Evolutionary conservation across 495 filamentous ascomycete genomes (phyloP).

Genomic region (Podospora sp.): DNA sequence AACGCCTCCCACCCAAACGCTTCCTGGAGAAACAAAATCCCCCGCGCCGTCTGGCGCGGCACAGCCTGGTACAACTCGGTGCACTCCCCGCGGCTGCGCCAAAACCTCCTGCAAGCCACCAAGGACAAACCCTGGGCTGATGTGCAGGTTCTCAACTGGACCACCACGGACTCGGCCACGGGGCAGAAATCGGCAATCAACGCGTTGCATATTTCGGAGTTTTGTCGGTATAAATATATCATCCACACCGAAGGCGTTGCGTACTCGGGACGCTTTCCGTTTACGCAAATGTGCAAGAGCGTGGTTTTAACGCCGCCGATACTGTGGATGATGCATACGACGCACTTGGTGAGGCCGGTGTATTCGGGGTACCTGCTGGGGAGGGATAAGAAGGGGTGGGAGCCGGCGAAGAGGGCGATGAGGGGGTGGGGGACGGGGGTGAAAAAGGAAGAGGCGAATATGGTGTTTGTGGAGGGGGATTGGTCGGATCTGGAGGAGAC

Average conservation of each 20-base stretch:
- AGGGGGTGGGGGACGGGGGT: conserved; percentile 43
- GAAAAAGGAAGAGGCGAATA: conserved; percentile 47
- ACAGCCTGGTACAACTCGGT: conserved; percentile 54
- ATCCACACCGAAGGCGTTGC: conserved; percentile 64
- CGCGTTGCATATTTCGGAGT: conserved; percentile 34
- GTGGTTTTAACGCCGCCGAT: conserved; percentile 54
- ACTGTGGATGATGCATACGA: conserved; percentile 53
- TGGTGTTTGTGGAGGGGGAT: conserved; percentile 55
- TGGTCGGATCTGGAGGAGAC: conserved; percentile 54
- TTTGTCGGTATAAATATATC: conserved; percentile 54
- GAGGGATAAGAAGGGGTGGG: conserved; percentile 22
- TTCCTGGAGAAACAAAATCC: conserved; percentile 56
- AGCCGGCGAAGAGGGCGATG: conserved; percentile 25
- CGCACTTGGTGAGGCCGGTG: conserved; percentile 48
- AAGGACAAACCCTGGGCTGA: conserved; percentile 52
- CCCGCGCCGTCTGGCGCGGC: conserved; percentile 72
- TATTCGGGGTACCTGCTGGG: conserved; percentile 39
- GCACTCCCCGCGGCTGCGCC: conserved; percentile 45
- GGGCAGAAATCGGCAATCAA: conserved; percentile 33
- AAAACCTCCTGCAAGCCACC: conserved; percentile 44
- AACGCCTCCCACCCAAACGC: neutral
- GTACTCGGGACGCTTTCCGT: conserved; percentile 59
- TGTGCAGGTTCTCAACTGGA: conserved; percentile 50
- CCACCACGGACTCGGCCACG: neutral
- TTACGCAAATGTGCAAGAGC: conserved; percentile 53